Evolutionary conservation across 257 asterid genomes (phyloP).

Genomic region (Nicotiana undulata): DNA sequence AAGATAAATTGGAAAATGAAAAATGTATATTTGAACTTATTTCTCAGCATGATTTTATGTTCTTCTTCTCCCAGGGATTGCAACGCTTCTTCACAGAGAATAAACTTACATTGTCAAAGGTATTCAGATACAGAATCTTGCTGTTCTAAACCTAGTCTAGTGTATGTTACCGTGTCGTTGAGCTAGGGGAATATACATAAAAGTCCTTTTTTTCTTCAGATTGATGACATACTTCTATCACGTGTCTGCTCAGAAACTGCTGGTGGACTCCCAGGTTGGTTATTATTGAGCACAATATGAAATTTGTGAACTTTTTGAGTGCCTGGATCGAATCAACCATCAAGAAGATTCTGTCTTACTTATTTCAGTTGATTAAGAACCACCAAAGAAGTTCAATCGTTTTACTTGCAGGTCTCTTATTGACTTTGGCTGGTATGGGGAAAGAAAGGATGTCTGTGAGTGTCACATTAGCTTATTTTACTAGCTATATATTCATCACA

Average conservation of each 20-base stretch:
- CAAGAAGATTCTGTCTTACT: not conserved
- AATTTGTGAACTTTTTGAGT: not conserved
- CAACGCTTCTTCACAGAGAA: slow-evolving; percentile 91
- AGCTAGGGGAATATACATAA: not conserved
- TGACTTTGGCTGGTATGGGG: slow-evolving; percentile 87
- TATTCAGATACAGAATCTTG: slow-evolving; percentile 9
- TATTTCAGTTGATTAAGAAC: not conserved
- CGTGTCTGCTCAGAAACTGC: slow-evolving; percentile 97
- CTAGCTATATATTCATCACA: not conserved
- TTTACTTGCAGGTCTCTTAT: slow-evolving; percentile 59
- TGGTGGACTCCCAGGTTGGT: slow-evolving; percentile 91
- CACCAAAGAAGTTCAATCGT: not conserved
- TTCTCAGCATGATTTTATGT: not conserved
- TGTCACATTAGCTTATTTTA: not conserved
- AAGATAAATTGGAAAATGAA: not conserved
- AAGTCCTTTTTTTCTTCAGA: slow-evolving; percentile 23
- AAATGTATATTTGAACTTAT: not conserved
- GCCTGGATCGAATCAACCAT: not conserved
- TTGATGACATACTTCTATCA: slow-evolving; percentile 87
- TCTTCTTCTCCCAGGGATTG: slow-evolving; percentile 53
- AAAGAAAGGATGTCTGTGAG: slow-evolving; percentile 83
- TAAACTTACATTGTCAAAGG: slow-evolving; percentile 85
- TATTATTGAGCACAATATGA: not conserved
- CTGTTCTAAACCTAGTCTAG: not conserved
- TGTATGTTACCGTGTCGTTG: not conserved